Conservation (phyloP, 2,329 filamentous ascomycete genomes). For the Rugonectria rugulosa region DNA sequence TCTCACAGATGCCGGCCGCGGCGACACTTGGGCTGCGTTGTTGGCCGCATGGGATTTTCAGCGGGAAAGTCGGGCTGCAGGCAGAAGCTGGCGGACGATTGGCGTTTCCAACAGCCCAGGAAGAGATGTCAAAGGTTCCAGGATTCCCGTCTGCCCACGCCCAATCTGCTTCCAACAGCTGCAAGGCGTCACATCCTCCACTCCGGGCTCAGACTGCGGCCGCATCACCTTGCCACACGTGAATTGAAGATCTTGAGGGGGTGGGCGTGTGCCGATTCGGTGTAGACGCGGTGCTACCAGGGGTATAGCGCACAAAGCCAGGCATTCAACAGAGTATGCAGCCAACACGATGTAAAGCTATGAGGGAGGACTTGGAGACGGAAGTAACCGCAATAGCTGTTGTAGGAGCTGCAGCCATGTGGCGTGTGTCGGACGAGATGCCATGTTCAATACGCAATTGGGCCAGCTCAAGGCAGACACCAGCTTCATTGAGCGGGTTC, state of each 20-base stretch:
- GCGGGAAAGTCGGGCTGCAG: conserved; percentile 33
- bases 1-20: conserved; percentile 11
- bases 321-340: conserved; percentile 21
- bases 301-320: conserved; percentile 24
- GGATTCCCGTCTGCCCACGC: conserved; percentile 1
- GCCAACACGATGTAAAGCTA: conserved; percentile 15
- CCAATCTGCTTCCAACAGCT: neutral
- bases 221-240: neutral
- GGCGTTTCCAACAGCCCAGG: neutral
- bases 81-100: conserved; percentile 4
- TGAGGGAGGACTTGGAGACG: conserved; percentile 17
- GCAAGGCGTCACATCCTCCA: conserved; percentile 3
- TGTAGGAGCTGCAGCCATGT: conserved; percentile 24
- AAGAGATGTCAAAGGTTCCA: neutral
- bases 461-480: neutral
- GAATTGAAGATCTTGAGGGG: neutral
- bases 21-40: conserved; percentile 29
- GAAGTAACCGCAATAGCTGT: conserved; percentile 10
- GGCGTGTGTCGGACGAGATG: conserved; percentile 20
- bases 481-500: conserved; percentile 8
- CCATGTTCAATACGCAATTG: neutral
- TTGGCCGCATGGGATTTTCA: conserved; percentile 34
- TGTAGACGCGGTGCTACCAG: neutral
- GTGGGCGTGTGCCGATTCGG: conserved; percentile 5
- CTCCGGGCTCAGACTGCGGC: neutral